Evolutionary conservation across 495 filamentous ascomycete genomes (phyloP), one percentile per base, ranked within the genome.

Genomic region (Penicillium ucsense): DNA sequence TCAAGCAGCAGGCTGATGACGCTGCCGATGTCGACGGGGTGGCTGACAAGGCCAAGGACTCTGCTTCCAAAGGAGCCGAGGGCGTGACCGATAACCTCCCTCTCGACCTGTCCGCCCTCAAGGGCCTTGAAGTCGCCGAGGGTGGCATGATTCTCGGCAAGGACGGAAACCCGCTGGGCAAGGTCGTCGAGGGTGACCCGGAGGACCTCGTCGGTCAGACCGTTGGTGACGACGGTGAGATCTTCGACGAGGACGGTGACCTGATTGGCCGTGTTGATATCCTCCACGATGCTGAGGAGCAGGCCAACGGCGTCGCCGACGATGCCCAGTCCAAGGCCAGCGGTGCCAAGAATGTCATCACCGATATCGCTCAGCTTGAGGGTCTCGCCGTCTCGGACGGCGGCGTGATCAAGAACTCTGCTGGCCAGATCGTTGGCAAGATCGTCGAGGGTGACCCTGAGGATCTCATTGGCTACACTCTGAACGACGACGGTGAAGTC

Each of bases 91-190:
- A 68, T 3, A 59, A 47, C 36, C 38, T 57, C 8, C 65, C 64
- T 0, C 50, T 70, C 8, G 82, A 89, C 56, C 72, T 84, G 36
- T 82, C 83, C 0, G 62, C 78, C n/a, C 68, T 92, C 36, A 83
- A 82, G 47, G 79, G 78, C 54, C 81, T 79, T 57, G 77, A 74
- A 46, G 78, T 94, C 52, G 61, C 62, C 6, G 67, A 75, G 30
- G 69, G 57, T 10, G 73, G 68, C 7, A 54, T 70, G 30, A 57
- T 69, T 29, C 53, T 67, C 9, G 70, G 71, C 12, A 47, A 66
- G 29, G 63, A 62, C 11, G 70, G 70, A 0, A 64, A 68, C 49
- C 62, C 49, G 41, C 43, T 73, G 40, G 70, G 65, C 33, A 40
- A 70, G 44, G 51, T 66, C 36, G 56, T 73, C 43, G 64, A 77